Percentiles rank a stretch among this genome's conserved stretches.
Conservation (phyloP, 2,329 filamentous ascomycete genomes). For the Penicillium vulpinum region DNA sequence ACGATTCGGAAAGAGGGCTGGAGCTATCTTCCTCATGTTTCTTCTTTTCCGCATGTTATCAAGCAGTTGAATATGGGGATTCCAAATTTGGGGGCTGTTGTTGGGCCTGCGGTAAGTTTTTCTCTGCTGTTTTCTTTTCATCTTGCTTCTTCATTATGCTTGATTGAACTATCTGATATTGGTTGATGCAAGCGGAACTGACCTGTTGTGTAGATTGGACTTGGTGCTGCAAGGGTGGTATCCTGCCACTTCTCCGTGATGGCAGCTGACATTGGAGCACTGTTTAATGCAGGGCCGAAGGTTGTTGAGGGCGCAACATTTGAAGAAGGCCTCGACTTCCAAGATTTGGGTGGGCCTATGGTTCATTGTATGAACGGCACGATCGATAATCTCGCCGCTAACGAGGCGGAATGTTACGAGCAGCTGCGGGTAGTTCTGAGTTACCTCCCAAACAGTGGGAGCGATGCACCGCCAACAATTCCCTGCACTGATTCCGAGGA, state of each 20-base stretch:
- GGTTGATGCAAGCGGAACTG: not conserved
- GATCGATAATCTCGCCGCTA: conserved; percentile 63
- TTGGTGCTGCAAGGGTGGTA: conserved; percentile 63
- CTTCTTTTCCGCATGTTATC: conserved; percentile 55
- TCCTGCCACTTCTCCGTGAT: conserved; percentile 66
- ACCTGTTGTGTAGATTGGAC: conserved; percentile 49
- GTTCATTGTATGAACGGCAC: conserved; percentile 67
- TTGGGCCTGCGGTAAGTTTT: conserved; percentile 56
- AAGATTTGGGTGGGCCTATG: conserved; percentile 60
- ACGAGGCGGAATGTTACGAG: conserved; percentile 62
- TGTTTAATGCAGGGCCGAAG: conserved; percentile 66
- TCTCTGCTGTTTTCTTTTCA: not conserved
- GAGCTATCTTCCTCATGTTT: conserved; percentile 61
- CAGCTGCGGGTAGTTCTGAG: conserved; percentile 59
- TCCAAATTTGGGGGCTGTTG: conserved; percentile 62
- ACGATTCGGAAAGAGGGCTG: conserved; percentile 58
- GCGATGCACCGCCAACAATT: conserved; percentile 54
- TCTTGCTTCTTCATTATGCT: not conserved
- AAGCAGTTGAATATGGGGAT: conserved; percentile 63
- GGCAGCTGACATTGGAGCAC: conserved; percentile 61
- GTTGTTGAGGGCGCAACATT: conserved; percentile 65
- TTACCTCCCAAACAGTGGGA: conserved; percentile 60
- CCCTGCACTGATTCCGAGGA: conserved; percentile 51
- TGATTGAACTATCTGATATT: not conserved
- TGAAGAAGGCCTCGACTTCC: conserved; percentile 61